Evolutionary conservation across 192 early-diverging fungal species (phyloP).

Genomic region (Phycomyces blakesleeanus): DNA sequence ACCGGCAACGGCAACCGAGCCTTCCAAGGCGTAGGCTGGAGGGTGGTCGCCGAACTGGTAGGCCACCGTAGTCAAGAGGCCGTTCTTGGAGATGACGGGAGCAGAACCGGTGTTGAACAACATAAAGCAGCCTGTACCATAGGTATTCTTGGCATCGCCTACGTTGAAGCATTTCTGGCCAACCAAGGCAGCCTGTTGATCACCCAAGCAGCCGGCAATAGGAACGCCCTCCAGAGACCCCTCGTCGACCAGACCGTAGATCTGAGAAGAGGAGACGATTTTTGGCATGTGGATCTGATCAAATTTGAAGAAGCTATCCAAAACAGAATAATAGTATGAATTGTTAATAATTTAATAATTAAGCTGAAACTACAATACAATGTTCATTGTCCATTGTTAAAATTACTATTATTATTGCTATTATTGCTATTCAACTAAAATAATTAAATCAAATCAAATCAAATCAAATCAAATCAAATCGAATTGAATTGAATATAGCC

Average conservation of each 20-base stretch:
- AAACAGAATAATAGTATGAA: not conserved
- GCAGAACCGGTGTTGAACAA: slow-evolving; percentile 85
- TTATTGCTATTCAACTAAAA: too few relatives aligned
- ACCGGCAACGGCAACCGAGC: slow-evolving; percentile 88
- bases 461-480: too few relatives aligned
- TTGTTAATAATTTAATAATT: too few relatives aligned
- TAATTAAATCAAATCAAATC: too few relatives aligned
- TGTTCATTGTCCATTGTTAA: too few relatives aligned
- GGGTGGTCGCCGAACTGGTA: slow-evolving; percentile 76
- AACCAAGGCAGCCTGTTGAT: slow-evolving; percentile 93
- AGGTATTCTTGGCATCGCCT: slow-evolving; percentile 93
- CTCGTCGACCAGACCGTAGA: slow-evolving; percentile 62
- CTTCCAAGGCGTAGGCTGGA: slow-evolving; percentile 85
- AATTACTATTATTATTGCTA: too few relatives aligned
- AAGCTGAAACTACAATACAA: too few relatives aligned
- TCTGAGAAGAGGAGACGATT: slow-evolving; percentile 81
- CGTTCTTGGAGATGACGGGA: slow-evolving; percentile 72
- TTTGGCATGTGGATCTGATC: slow-evolving; percentile 67
- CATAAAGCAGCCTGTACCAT: slow-evolving; percentile 97
- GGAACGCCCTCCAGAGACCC: slow-evolving; percentile 68
- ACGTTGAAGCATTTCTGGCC: slow-evolving; percentile 85
- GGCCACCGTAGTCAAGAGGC: slow-evolving; percentile 85
- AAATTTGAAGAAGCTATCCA: slow-evolving; percentile 26
- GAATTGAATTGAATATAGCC: too few relatives aligned
- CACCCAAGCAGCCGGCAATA: slow-evolving; percentile 84